Evolutionary conservation across 179 eudicot genomes (phyloP).

Genomic region (Patellifolia procumbens): DNA sequence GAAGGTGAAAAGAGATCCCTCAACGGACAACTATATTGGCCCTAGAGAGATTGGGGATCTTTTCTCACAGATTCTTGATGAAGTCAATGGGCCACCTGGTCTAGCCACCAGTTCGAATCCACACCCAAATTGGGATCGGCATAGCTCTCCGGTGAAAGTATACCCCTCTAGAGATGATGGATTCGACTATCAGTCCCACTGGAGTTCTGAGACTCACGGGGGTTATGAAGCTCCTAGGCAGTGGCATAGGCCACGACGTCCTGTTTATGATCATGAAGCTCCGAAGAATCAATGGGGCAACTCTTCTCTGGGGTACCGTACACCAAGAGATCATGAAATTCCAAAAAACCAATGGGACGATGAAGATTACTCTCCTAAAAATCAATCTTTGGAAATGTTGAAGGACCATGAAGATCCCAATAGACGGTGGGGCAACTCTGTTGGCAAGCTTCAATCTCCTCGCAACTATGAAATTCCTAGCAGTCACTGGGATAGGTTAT

Average conservation of each 20-base stretch:
- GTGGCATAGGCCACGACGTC: neutral
- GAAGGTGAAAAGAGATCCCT: neutral
- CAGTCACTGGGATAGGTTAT: conserved; percentile 8
- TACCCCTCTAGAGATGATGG: neutral
- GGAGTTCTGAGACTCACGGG: neutral
- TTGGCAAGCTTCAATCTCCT: neutral
- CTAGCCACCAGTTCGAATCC: conserved; percentile 4
- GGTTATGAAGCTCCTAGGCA: conserved; percentile 9
- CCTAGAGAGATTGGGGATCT: conserved; percentile 33
- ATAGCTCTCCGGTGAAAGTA: neutral
- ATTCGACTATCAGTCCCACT: neutral
- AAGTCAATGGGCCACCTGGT: conserved; percentile 33
- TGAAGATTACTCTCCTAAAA: neutral
- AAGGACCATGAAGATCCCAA: conserved; percentile 2
- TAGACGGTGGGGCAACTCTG: neutral
- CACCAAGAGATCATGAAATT: neutral
- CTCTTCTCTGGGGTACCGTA: conserved; percentile 3
- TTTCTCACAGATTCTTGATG: conserved; percentile 26
- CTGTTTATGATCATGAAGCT: conserved; percentile 1
- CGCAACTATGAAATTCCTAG: neutral
- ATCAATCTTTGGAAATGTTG: neutral
- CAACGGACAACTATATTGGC: conserved; percentile 9
- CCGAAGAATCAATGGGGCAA: neutral
- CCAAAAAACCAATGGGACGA: conserved; percentile 13
- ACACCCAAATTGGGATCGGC: neutral